These are phyloP conservation scores for Tothia fuscella DNA, from an alignment of 2,329 filamentous ascomycete species.

Conservation along the genomic window DNA sequence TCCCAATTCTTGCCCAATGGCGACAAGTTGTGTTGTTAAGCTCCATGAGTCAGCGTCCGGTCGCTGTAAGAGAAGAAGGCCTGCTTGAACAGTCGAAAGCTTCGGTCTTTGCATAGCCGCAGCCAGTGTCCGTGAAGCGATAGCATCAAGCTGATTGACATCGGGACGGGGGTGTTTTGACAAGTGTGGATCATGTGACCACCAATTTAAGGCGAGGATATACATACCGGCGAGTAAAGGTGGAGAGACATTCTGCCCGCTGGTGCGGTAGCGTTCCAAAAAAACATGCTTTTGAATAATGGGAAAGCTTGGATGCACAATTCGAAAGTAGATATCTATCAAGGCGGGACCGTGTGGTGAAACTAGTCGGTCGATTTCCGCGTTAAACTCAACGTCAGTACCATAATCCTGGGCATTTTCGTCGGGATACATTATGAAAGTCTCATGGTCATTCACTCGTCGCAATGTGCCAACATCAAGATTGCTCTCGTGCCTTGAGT, in stretches of 20 bases:
- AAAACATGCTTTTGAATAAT: slow-evolving; percentile 75
- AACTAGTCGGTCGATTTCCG: slow-evolving; percentile 64
- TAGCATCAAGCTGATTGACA: slow-evolving; percentile 57
- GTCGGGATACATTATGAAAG: slow-evolving; percentile 70
- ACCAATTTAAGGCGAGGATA: slow-evolving; percentile 78
- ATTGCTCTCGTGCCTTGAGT: slow-evolving; percentile 69
- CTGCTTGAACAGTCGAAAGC: slow-evolving; percentile 67
- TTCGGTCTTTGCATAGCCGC: slow-evolving; percentile 75
- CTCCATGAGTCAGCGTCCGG: slow-evolving; percentile 73
- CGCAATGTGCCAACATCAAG: slow-evolving; percentile 51
- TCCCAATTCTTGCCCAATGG: slow-evolving; percentile 76
- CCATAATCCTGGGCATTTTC: slow-evolving; percentile 59
- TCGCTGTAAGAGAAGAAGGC: slow-evolving; percentile 60
- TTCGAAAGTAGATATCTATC: slow-evolving; percentile 69
- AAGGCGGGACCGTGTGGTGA: slow-evolving; percentile 64
- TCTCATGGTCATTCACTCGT: slow-evolving; percentile 65
- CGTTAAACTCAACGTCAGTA: slow-evolving; percentile 54
- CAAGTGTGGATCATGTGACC: slow-evolving; percentile 60
- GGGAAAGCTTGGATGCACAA: slow-evolving; percentile 70
- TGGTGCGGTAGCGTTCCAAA: slow-evolving; percentile 62
- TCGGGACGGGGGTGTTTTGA: slow-evolving; percentile 56
- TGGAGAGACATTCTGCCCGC: slow-evolving; percentile 57
- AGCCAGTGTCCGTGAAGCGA: slow-evolving; percentile 60
- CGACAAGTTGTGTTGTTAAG: slow-evolving; percentile 75
- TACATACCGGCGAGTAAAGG: slow-evolving; percentile 71